Evolutionary conservation across 2,329 filamentous ascomycete species (phyloP).

Genomic region (Cryphonectria carpinicola): DNA sequence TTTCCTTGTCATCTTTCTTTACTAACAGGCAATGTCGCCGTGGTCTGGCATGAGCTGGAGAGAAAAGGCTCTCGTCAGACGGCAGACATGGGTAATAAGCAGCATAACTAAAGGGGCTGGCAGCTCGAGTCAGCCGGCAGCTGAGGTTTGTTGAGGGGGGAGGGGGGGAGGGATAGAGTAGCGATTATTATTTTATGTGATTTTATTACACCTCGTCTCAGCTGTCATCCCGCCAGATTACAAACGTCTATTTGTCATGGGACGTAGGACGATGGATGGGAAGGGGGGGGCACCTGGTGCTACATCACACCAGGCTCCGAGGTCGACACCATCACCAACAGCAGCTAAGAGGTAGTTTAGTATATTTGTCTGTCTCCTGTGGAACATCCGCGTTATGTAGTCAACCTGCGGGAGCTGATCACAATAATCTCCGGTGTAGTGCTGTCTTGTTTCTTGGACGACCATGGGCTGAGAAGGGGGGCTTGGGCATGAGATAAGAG

Average conservation of each 20-base stretch:
- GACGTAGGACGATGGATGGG: neutral
- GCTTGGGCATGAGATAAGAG: neutral
- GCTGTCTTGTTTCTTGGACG: neutral
- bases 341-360: neutral
- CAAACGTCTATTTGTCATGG: constrained; percentile 15
- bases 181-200: neutral
- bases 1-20: neutral
- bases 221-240: constrained; percentile 15
- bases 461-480: neutral
- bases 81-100: neutral
- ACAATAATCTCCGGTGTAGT: neutral
- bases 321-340: neutral
- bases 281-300: neutral
- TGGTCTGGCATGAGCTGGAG: neutral
- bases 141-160: no score
- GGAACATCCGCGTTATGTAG: neutral
- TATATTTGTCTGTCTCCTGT: neutral
- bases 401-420: neutral
- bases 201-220: constrained; percentile 3
- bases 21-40: neutral
- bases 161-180: neutral
- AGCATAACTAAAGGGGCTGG: no score
- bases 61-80: neutral
- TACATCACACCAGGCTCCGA: neutral
- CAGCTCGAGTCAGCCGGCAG: neutral